Percentiles rank a stretch among this genome's conserved stretches.
Conservation (phyloP, 202 grass and related monocot species). For the Digitaria exilis region DNA sequence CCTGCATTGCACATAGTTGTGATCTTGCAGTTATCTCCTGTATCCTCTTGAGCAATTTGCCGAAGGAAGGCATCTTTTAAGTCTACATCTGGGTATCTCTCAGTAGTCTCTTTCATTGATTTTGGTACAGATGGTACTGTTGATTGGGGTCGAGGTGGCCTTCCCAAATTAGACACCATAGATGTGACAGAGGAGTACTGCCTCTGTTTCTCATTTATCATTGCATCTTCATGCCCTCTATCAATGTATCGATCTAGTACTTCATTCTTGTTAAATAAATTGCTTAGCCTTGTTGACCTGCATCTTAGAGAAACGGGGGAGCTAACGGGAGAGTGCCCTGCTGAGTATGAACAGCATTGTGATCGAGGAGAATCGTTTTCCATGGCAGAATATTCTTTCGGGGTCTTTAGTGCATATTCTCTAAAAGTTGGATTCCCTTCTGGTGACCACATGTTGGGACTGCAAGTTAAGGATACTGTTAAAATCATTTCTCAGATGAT, state of each 20-base stretch:
- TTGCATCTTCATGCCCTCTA: conserved; percentile 45
- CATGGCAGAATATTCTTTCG: conserved; percentile 37
- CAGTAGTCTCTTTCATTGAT: conserved; percentile 39
- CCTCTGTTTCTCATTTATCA: conserved; percentile 29
- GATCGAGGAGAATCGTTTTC: conserved; percentile 60
- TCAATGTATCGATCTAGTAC: conserved; percentile 66
- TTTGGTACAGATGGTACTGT: conserved; percentile 43
- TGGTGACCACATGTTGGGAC: conserved; percentile 36
- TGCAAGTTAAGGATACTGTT: conserved; percentile 38
- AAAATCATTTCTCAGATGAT: conserved; percentile 30
- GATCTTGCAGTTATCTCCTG: conserved; percentile 35
- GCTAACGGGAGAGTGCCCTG: conserved; percentile 60
- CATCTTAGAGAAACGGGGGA: conserved; percentile 58
- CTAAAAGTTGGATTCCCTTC: conserved; percentile 39
- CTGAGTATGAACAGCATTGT: conserved; percentile 55
- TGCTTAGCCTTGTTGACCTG: conserved; percentile 45
- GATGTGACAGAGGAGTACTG: conserved; percentile 28
- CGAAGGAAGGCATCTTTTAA: conserved; percentile 16
- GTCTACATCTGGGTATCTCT: conserved; percentile 49
- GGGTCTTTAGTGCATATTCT: conserved; percentile 29
- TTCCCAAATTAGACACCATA: conserved; percentile 51
- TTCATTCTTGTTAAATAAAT: conserved; percentile 51
- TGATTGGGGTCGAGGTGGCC: conserved; percentile 53
- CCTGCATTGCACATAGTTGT: conserved; percentile 18
- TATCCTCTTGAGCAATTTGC: conserved; percentile 37